Percentiles rank a stretch among this genome's conserved stretches.
Evolutionary conservation across 2,329 filamentous ascomycete genomes (phyloP).

Genomic region (Grosmannia clavigera): DNA sequence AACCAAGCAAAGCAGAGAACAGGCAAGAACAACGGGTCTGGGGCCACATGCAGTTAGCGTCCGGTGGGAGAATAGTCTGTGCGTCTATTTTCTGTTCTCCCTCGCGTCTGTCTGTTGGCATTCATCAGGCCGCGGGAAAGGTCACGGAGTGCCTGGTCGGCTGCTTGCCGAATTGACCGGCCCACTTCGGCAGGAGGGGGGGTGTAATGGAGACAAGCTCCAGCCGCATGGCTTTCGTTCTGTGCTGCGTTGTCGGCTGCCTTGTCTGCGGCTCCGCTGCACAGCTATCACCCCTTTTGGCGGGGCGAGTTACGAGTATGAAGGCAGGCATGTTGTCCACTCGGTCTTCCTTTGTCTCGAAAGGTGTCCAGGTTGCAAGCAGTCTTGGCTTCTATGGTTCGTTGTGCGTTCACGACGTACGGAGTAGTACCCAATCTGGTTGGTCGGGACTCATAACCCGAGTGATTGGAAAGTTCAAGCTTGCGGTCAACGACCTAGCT

Average conservation of each 20-base stretch:
- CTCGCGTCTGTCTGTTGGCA: background rate
- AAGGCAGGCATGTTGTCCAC: too few relatives aligned
- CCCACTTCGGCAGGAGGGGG: background rate
- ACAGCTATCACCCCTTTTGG: background rate
- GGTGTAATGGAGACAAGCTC: background rate
- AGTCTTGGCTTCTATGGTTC: background rate
- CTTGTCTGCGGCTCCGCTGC: background rate
- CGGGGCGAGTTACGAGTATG: too few relatives aligned
- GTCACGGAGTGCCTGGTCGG: background rate
- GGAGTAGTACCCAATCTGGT: background rate
- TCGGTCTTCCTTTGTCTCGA: too few relatives aligned
- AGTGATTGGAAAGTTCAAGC: constrained; percentile 4
- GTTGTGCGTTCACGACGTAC: too few relatives aligned
- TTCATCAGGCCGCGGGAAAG: background rate
- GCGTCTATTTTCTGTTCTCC: background rate
- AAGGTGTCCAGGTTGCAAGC: background rate
- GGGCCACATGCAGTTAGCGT: background rate
- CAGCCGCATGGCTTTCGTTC: background rate
- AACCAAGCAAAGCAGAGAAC: background rate
- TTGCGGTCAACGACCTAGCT: background rate
- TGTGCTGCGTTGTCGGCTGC: background rate
- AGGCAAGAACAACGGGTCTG: background rate
- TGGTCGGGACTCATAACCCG: background rate
- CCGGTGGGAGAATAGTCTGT: background rate
- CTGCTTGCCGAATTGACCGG: background rate